Evolutionary conservation across 2,329 filamentous ascomycete species (phyloP), one percentile per base, ranked within the genome.

Genomic region (Metarhizium robertsii): DNA sequence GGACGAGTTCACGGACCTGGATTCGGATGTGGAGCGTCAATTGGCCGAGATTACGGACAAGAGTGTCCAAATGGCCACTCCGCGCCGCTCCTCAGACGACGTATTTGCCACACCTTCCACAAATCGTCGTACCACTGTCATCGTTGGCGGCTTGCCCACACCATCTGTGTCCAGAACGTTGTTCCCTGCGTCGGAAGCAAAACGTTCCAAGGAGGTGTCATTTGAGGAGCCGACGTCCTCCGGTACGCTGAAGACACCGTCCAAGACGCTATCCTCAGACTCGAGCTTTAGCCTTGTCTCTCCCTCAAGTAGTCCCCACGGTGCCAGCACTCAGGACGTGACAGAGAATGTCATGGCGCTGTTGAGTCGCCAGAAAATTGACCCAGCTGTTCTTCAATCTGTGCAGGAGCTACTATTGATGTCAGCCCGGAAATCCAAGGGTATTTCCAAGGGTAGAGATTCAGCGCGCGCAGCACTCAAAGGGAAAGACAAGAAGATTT

Each of bases 371-470:
- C 71, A 76, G 55, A 62, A 68, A 8, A 59, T 84, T 16, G 69
- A 72, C 25, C 63, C 67, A 1, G 57, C 63, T 0, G 69, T 73
- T 1, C 67, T 73, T 4, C 56, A 61, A 2, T 68, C 65, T 25
- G 66, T 86, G 2, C 66, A 68, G 0, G 57, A 60, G 29, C 61
- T 80, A 7, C 71, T 89, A 36, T 73, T 77, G 40, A 78, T 71
- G 48, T 77, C 88, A 60, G 79, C 81, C 16, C 69, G 84, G 53
- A 78, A 76, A 53, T 75, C 78, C 0, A 80, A 79, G 62, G 88
- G 87, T 0, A 75, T 88, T 20, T 74, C 76, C 43, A 79, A 79
- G 58, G 86, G 86, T 0, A 75, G 87, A 2, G 87, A 92, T 57
- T 79, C 86, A 6, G 78, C 80, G 3, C 73, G 88, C n/a, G 67